Evolutionary conservation across 768 basidiomycete species (phyloP), one percentile per base, ranked within the genome.

Genomic region (Kwoniella dejecticola): DNA sequence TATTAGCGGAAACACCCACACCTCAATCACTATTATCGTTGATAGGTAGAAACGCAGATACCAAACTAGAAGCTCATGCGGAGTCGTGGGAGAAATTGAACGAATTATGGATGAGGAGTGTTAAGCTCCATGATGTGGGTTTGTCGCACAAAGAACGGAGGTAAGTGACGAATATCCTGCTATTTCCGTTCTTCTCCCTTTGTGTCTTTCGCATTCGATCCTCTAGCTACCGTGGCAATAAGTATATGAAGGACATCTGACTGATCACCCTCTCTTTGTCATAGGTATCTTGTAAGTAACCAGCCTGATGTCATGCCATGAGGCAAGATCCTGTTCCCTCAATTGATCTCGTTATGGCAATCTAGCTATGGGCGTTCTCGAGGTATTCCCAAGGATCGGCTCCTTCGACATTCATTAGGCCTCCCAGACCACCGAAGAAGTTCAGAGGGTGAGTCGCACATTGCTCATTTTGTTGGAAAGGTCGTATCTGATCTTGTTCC

Each of bases 341-440:
- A n/a, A 11, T 42, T 19, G 19, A 42, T 19, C 31, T 47, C 12
- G 47, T 36, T 12, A 15, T 36, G 17, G 6, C n/a, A 13, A 5
- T 36, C n/a, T 31, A 71, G 62, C 68, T 74, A 4, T 74, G 72
- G 72, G 72, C 72, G 29, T 60, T 74, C 30, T 65, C 72, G 12
- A 49, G 58, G 33, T 75, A 70, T 50, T 70, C 73, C 6, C 68
- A 71, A 52, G 70, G 70, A 7, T 45, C 46, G 24, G 13, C 40
- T 6, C 68, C 69, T 15, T 64, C 62, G 12, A 19, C 45, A 5
- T 72, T 75, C 54, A 41, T 71, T 24, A 46, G 56, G 44, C 48
- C 64, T 23, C 68, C 74, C 13, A 66, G 48, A 63, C 52, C 57
- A 45, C 49, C 74, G 13, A 75, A 72, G 64, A 75, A 69, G 44